Evolutionary conservation across 2,329 filamentous ascomycete genomes (phyloP), one percentile per base, ranked within the genome.

Genomic region (Domatiomyces globalis): DNA sequence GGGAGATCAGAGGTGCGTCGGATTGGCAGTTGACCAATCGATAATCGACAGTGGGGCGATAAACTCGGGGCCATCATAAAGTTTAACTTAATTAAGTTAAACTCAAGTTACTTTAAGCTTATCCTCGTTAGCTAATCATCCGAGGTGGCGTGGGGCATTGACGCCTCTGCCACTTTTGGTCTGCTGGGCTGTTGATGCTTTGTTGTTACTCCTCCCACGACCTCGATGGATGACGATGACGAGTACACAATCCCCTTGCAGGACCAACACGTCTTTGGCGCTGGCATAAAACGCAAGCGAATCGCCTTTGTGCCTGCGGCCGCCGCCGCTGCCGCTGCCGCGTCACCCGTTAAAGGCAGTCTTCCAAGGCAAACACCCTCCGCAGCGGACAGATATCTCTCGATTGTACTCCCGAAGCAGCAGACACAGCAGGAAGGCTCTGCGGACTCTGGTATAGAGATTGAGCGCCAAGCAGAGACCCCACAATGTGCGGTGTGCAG

Each of bases 241-340:
- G 72, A 73, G 44, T 81, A 81, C 54, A 75, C 74, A 17, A 67
- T 76, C 2, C 79, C 80, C 0, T 68, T 80, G 4, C 70, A 74
- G 55, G 73, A 80, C 53, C 79, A 81, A 59, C 73, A 74, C 10
- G 73, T 76, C 51, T 83, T 81, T 56, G 77, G 77, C 44, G 76
- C 78, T 10, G 79, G 80, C n/a, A 73, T 83, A 49, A 78, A 77
- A 62, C 72, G 77, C 58, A 80, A 78, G 66, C 71, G 69, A 49
- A 74, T 84, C 44, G 69, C 72, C 5, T 84, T 84, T 62, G 76
- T 84, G 12, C 70, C 74, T 18, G 73, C 77, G 18, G 67, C 69
- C 4, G 10, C 29, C 57, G 19, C 49, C 12, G 25, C 51, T 18
- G 67, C 69, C 4, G 10, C 29, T 58, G 19, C 49, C 12, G 25